Evolutionary conservation across 768 basidiomycete species (phyloP).

Genomic region (Amanita muscaria): DNA sequence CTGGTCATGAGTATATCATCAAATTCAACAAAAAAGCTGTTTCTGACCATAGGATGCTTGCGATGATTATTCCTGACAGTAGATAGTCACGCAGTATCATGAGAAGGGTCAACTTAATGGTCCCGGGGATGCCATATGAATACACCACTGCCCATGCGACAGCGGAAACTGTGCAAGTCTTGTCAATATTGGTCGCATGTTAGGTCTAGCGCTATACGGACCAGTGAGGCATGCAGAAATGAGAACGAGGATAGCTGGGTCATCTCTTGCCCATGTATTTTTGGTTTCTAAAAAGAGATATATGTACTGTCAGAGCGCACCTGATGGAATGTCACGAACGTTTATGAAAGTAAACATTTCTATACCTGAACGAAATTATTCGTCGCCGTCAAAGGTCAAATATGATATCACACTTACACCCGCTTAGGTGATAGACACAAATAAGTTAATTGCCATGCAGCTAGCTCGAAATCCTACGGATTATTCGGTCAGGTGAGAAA

Average conservation of each 20-base stretch:
- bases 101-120: conserved; percentile 56
- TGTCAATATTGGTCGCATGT: conserved; percentile 1
- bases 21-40: conserved; percentile 9
- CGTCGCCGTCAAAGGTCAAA: not conserved
- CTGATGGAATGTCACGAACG: conserved; percentile 40
- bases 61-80: conserved; percentile 60
- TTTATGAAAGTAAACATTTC: conserved; percentile 97
- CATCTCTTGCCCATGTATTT: conserved; percentile 97
- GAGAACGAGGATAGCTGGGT: conserved; percentile 89
- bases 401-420: conserved; percentile 49
- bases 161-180: conserved; percentile 52
- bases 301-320: not conserved
- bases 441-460: conserved; percentile 93
- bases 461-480: conserved; percentile 87
- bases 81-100: conserved; percentile 92
- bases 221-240: conserved; percentile 72
- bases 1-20: conserved; percentile 12
- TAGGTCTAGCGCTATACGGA: conserved; percentile 31
- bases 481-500: not conserved
- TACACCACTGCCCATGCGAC: conserved; percentile 85
- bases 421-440: conserved; percentile 85
- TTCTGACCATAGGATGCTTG: conserved; percentile 69
- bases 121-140: conserved; percentile 45
- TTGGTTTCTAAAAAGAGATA: conserved; percentile 65
- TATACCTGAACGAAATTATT: conserved; percentile 47